Percentiles rank a stretch among this genome's conserved stretches.
phyloP scores from a whole-genome alignment of 306 rosid genomes.

The Dicorynia guianensis region DNA sequence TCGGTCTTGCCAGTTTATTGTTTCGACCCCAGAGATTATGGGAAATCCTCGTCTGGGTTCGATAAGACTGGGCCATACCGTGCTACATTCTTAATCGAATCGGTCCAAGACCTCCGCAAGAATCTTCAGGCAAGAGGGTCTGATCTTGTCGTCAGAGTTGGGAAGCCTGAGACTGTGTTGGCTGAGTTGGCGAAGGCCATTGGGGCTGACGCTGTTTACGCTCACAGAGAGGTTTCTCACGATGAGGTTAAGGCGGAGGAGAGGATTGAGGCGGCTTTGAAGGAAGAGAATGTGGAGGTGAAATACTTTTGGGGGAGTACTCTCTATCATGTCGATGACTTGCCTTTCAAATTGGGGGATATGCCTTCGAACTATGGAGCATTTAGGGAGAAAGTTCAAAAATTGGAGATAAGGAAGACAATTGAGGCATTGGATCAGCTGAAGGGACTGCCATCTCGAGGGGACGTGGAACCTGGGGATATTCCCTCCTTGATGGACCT shows the following conservation, averaged over 20 bases:
- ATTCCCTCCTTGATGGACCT: conserved; percentile 84
- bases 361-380: conserved; percentile 88
- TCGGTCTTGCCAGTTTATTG: conserved; percentile 90
- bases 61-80: conserved; percentile 87
- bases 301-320: conserved; percentile 98
- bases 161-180: conserved; percentile 83
- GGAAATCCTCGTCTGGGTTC: conserved; percentile 86
- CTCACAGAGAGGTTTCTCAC: conserved; percentile 81
- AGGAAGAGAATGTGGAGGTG: conserved; percentile 83
- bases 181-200: conserved; percentile 80
- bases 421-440: conserved; percentile 89
- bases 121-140: conserved; percentile 85
- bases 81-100: conserved; percentile 74
- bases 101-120: conserved; percentile 77
- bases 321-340: conserved; percentile 81
- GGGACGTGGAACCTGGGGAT: conserved; percentile 89
- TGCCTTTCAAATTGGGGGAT: conserved; percentile 84
- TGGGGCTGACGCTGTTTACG: conserved; percentile 85
- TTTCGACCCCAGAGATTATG: conserved; percentile 90
- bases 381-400: conserved; percentile 79
- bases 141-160: conserved; percentile 83
- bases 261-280: conserved; percentile 74
- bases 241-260: conserved; percentile 87
- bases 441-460: conserved; percentile 85
- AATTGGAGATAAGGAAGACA: conserved; percentile 79